phyloP scores from a whole-genome alignment of 176 grass and related monocot genomes.

The Eremochloa ophiuroides region DNA sequence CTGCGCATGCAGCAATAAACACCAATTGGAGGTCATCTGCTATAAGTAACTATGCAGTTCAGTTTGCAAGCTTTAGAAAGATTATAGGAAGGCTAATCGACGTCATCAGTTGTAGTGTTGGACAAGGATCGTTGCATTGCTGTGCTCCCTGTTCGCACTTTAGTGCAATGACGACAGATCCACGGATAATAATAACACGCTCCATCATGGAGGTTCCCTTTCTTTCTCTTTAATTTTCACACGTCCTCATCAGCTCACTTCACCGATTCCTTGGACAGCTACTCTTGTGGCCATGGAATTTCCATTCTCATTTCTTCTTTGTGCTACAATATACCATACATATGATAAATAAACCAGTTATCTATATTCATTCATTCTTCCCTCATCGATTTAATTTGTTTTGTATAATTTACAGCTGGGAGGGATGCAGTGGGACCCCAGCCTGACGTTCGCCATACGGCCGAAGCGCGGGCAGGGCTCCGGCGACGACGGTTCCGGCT shows the following conservation, averaged over 20 bases:
- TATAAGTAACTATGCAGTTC: too few species aligned
- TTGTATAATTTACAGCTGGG: slow-evolving; percentile 34
- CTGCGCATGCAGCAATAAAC: too few species aligned
- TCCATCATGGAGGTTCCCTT: slow-evolving; percentile 4
- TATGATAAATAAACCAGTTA: not conserved
- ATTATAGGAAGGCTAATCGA: not conserved
- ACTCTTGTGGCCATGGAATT: slow-evolving; percentile 22
- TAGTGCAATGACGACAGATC: slow-evolving; percentile 23
- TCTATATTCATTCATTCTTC: not conserved
- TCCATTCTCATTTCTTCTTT: not conserved
- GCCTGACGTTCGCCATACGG: slow-evolving; percentile 53
- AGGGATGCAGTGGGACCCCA: slow-evolving; percentile 54
- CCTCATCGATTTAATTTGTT: not conserved
- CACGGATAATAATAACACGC: slow-evolving; percentile 17
- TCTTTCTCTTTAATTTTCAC: not conserved
- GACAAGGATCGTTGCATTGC: not conserved
- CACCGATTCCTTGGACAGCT: slow-evolving; percentile 33
- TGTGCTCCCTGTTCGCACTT: slow-evolving; percentile 19
- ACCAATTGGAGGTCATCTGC: too few species aligned
- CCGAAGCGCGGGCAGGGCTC: slow-evolving; percentile 48
- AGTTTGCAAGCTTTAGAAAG: slow-evolving; percentile 22
- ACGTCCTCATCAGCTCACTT: slow-evolving; percentile 36
- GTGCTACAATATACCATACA: not conserved
- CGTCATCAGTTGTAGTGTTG: slow-evolving; percentile 7
- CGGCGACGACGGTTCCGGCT: slow-evolving; percentile 32